These are phyloP conservation scores for Iberis pinnata DNA, from an alignment of 345 rosid genomes.

Conservation along the genomic window DNA sequence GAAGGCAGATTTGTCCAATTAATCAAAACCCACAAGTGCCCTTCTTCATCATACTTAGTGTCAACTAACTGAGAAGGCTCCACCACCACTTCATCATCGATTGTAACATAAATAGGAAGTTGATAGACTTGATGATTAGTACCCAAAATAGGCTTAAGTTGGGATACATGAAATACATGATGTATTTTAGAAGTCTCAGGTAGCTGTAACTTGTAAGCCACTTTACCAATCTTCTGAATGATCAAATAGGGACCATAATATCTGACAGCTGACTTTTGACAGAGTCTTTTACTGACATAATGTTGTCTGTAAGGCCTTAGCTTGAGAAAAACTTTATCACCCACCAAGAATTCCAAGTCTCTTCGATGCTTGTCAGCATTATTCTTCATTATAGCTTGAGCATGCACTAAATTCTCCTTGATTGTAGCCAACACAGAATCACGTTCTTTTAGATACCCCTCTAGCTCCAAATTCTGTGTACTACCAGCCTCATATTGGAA, in stretches of 20 bases:
- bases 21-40: background rate
- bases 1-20: background rate
- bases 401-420: background rate
- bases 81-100: background rate
- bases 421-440: background rate
- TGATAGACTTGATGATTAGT: fast-evolving
- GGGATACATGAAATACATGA: background rate
- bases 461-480: background rate
- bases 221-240: background rate
- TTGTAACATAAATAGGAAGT: no score
- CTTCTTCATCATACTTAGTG: background rate
- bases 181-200: background rate
- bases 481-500: background rate
- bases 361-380: background rate
- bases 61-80: background rate
- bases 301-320: background rate
- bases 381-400: background rate
- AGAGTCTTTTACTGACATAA: background rate
- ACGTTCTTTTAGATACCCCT: background rate
- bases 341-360: background rate
- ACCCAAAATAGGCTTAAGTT: background rate
- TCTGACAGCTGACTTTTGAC: background rate
- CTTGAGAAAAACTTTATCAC: background rate
- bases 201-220: background rate
- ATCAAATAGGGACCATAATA: background rate